Conservation (phyloP, 2,329 filamentous ascomycete species). For the Delphinella strobiligena region DNA sequence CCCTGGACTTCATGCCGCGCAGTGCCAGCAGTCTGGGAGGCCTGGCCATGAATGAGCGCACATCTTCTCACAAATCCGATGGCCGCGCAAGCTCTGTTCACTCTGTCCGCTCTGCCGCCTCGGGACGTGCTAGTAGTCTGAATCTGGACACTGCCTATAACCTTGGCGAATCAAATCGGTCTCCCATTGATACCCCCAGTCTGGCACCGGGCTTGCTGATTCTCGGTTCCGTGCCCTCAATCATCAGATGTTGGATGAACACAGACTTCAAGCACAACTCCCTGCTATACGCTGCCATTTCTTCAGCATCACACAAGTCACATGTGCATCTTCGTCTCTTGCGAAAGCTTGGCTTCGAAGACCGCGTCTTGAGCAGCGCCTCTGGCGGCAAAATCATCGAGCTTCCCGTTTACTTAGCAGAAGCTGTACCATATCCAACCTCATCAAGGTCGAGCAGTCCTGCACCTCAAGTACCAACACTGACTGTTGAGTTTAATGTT, state of each 20-base stretch:
- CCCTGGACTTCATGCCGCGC: constrained; percentile 68
- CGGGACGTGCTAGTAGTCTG: constrained; percentile 76
- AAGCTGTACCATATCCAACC: constrained; percentile 70
- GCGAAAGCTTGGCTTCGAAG: constrained; percentile 58
- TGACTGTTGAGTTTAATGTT: constrained; percentile 70
- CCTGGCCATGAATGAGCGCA: constrained; percentile 76
- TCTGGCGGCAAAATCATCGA: constrained; percentile 57
- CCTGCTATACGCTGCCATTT: constrained; percentile 81
- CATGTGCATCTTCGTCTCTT: constrained; percentile 66
- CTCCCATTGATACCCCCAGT: constrained; percentile 57
- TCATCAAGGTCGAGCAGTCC: constrained; percentile 63
- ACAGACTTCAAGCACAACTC: constrained; percentile 81
- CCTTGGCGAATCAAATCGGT: constrained; percentile 53
- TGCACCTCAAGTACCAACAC: constrained; percentile 65
- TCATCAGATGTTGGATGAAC: constrained; percentile 91
- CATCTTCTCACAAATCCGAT: constrained; percentile 89
- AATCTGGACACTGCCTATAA: constrained; percentile 65
- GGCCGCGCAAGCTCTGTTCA: constrained; percentile 81
- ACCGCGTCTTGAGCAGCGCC: constrained; percentile 28
- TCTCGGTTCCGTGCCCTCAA: constrained; percentile 79
- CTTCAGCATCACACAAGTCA: constrained; percentile 82
- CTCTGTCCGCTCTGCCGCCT: constrained; percentile 65
- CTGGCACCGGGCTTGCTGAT: constrained; percentile 77
- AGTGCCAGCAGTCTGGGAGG: constrained; percentile 62
- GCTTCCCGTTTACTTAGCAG: constrained; percentile 76